Conservation (phyloP, 371 early-diverging fungal species). For the Batkoa obscura region DNA sequence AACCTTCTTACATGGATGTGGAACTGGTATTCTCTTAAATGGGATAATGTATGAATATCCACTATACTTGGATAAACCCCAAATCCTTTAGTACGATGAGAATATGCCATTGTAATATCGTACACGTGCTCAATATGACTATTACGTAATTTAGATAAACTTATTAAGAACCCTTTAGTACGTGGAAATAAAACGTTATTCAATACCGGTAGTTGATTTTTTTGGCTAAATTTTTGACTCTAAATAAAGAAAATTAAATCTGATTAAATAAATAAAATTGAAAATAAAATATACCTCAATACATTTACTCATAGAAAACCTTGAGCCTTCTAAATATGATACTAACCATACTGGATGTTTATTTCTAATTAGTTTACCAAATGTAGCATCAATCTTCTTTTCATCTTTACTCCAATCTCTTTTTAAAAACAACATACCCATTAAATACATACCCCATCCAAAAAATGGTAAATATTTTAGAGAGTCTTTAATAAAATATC, state of each 20-base stretch:
- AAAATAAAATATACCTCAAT: conserved; percentile 16
- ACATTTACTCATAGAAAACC: conserved; percentile 35
- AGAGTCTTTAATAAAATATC: conserved; percentile 58
- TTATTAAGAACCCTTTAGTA: conserved; percentile 57
- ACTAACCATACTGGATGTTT: conserved; percentile 53
- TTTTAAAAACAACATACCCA: conserved; percentile 45
- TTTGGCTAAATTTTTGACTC: conserved; percentile 34
- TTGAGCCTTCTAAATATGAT: conserved; percentile 49
- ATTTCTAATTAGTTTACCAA: conserved; percentile 27
- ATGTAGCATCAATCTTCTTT: conserved; percentile 31
- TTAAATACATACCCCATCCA: conserved; percentile 42
- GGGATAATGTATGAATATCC: conserved; percentile 26
- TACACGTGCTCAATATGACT: conserved; percentile 45
- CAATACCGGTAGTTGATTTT: conserved; percentile 32
- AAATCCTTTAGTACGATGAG: conserved; percentile 19
- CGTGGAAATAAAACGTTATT: conserved; percentile 56
- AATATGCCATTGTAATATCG: conserved; percentile 45
- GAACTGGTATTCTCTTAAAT: conserved; percentile 39
- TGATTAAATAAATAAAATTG: not conserved
- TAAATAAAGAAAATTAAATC: conserved; percentile 6
- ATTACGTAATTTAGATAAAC: conserved; percentile 31
- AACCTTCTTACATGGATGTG: conserved; percentile 41
- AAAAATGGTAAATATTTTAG: conserved; percentile 44
- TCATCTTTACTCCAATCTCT: conserved; percentile 47
- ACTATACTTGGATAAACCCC: conserved; percentile 35